Conservation (phyloP, 306 rosid genomes). For the Bauhinia variegata region DNA sequence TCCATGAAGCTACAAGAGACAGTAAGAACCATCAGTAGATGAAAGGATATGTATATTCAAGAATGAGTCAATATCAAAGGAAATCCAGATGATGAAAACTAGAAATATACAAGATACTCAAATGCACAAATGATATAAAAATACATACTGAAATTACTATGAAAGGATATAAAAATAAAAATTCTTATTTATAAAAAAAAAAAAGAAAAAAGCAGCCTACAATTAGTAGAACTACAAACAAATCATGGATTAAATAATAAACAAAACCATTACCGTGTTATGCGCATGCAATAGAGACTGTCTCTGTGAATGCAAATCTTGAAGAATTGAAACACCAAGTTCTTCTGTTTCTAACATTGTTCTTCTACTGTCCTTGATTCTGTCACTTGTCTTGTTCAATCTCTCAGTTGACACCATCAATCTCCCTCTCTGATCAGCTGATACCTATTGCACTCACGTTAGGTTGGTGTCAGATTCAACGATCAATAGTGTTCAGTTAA, state of each 20-base stretch:
- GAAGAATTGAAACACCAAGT: slow-evolving; percentile 96
- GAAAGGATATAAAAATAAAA: no score
- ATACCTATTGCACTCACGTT: slow-evolving; percentile 63
- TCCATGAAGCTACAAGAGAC: slow-evolving; percentile 73
- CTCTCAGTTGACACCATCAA: slow-evolving; percentile 80
- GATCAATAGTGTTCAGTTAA: slow-evolving; percentile 1
- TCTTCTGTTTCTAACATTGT: slow-evolving; percentile 98
- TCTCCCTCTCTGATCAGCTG: slow-evolving; percentile 86
- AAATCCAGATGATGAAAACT: not conserved
- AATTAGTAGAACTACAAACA: slow-evolving; percentile 3
- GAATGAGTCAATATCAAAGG: not conserved
- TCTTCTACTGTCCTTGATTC: slow-evolving; percentile 82
- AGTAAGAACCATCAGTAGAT: slow-evolving; percentile 34
- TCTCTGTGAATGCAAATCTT: slow-evolving; percentile 93
- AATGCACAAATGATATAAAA: not conserved
- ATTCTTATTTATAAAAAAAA: no score
- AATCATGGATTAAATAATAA: slow-evolving; percentile 5
- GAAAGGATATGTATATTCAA: not conserved
- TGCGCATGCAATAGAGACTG: slow-evolving; percentile 85
- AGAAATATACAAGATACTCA: not conserved
- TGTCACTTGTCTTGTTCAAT: slow-evolving; percentile 66
- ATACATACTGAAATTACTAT: slow-evolving; percentile 13
- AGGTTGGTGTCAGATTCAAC: slow-evolving; percentile 40
- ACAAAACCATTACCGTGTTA: slow-evolving; percentile 55
- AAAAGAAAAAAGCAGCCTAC: no score